A percentile compares a stretch with the other conserved stretches of the same genome.
Conservation (phyloP, 2,329 filamentous ascomycete species). For the Neurospora sp. region DNA sequence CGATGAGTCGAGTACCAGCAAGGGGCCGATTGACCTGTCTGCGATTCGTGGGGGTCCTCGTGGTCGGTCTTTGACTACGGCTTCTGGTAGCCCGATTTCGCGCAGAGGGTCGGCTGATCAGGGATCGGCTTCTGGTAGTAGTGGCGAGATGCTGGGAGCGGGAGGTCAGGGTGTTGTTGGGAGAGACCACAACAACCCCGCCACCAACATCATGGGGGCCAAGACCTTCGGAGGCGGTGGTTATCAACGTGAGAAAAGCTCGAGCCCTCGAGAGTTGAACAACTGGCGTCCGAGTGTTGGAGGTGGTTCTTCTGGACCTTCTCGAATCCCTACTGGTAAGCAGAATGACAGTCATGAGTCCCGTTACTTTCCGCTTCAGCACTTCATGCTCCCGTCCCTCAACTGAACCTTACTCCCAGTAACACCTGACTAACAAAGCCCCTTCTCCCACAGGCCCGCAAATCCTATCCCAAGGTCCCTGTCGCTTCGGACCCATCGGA, state of each 20-base stretch:
- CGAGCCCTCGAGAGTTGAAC: background rate
- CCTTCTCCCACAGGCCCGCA: background rate
- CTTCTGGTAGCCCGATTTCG: background rate
- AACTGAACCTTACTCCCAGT: background rate
- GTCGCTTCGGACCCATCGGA: background rate
- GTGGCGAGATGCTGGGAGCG: background rate
- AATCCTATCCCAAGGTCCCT: background rate
- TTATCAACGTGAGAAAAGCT: background rate
- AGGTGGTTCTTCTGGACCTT: background rate
- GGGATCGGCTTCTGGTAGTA: background rate
- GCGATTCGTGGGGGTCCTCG: background rate
- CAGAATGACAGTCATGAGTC: background rate
- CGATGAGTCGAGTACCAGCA: slow-evolving; percentile 3
- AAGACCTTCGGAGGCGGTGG: background rate
- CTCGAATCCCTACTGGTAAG: background rate
- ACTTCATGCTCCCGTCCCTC: background rate
- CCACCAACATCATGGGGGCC: background rate
- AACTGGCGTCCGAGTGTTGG: background rate
- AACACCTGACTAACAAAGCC: background rate
- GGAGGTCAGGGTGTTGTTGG: background rate
- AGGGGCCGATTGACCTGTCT: background rate
- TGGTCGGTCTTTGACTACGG: background rate
- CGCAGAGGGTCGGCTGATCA: background rate
- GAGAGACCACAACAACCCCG: background rate
- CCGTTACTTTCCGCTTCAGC: background rate